Conservation (phyloP, 345 rosid genomes). For the Salix udensis region DNA sequence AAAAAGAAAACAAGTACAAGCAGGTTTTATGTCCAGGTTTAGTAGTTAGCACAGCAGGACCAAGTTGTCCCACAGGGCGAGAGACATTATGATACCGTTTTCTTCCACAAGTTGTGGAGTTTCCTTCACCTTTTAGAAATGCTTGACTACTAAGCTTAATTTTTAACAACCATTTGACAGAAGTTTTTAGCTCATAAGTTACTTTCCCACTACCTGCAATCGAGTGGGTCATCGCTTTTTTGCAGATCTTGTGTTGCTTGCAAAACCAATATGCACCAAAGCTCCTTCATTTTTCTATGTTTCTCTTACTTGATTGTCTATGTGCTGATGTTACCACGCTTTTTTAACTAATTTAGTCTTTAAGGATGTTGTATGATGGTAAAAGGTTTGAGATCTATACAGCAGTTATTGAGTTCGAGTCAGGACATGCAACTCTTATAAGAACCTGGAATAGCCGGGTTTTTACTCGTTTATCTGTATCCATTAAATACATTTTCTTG, state of each 20-base stretch:
- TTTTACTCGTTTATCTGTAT: fast-evolving
- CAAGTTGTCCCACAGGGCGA: not conserved
- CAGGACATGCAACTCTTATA: fast-evolving
- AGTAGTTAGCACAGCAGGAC: not conserved
- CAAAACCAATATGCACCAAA: not conserved
- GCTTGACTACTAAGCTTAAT: slow-evolving; percentile 17
- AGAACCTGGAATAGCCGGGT: fast-evolving
- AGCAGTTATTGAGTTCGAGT: too few species aligned
- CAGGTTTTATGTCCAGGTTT: not conserved
- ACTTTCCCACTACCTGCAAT: not conserved
- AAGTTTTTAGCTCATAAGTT: slow-evolving; percentile 9
- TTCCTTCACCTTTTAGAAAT: slow-evolving; percentile 11
- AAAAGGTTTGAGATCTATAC: too few species aligned
- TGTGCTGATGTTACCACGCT: too few species aligned
- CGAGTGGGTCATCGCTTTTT: not conserved
- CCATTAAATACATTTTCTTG: too few species aligned
- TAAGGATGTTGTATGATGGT: fast-evolving
- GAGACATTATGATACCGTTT: not conserved
- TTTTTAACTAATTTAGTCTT: too few species aligned
- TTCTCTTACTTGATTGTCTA: not conserved
- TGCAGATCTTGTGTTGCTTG: not conserved
- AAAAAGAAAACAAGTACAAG: too few species aligned
- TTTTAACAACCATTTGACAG: not conserved
- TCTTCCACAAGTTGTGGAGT: slow-evolving; percentile 20
- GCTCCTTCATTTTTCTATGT: not conserved